These are phyloP conservation scores for Escovopsis sp. DNA, from an alignment of 2,329 filamentous ascomycete genomes.

Conservation along the genomic window DNA sequence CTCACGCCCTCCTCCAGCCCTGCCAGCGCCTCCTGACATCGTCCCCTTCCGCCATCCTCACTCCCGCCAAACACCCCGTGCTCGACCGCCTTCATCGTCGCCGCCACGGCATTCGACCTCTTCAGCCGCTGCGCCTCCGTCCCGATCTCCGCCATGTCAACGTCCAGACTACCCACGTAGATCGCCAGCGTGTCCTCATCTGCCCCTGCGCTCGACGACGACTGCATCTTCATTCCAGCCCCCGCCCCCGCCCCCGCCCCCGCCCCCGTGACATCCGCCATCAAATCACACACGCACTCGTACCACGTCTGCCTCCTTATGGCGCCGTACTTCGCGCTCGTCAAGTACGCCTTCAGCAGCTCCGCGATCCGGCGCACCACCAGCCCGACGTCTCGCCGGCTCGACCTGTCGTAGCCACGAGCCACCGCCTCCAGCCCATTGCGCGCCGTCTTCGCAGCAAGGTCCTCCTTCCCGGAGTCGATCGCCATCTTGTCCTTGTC, in stretches of 20 bases:
- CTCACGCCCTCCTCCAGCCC: conserved; percentile 19
- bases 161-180: conserved; percentile 32
- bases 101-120: conserved; percentile 29
- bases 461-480: conserved; percentile 36
- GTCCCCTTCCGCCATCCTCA: no score
- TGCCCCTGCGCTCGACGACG: conserved; percentile 7
- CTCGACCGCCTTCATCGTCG: conserved; percentile 25
- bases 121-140: conserved; percentile 35
- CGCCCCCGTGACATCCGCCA: conserved; percentile 23
- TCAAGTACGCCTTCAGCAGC: conserved; percentile 25
- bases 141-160: conserved; percentile 29
- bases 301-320: conserved; percentile 39
- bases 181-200: conserved; percentile 12
- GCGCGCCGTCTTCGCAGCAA: conserved; percentile 27
- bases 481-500: conserved; percentile 56
- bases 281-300: conserved; percentile 29
- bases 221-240: no score
- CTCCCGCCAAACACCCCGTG: conserved; percentile 28
- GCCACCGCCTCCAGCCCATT: conserved; percentile 36
- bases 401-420: conserved; percentile 30
- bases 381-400: conserved; percentile 19
- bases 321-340: conserved; percentile 20
- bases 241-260: conserved; percentile 4
- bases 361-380: conserved; percentile 26
- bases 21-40: conserved; percentile 7